Evolutionary conservation across 495 filamentous ascomycete species (phyloP).

Genomic region (Aspergillus sclerotioniger): DNA sequence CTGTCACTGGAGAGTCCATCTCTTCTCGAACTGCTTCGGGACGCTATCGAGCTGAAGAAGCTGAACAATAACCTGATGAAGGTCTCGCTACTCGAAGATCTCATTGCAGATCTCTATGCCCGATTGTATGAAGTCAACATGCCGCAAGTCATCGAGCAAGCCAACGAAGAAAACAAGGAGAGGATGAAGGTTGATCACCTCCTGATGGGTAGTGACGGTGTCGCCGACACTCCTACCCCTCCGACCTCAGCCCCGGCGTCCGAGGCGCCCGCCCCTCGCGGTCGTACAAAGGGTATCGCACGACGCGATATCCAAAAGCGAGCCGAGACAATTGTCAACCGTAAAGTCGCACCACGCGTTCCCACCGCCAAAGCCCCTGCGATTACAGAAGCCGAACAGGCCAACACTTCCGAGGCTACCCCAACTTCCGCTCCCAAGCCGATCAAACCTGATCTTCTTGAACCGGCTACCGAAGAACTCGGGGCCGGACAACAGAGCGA

Average conservation of each 20-base stretch:
- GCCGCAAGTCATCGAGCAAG: conserved; percentile 45
- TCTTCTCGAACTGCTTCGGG: conserved; percentile 71
- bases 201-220: conserved; percentile 39
- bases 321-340: conserved; percentile 56
- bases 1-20: conserved; percentile 35
- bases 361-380: conserved; percentile 28
- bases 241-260: conserved; percentile 35
- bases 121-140: conserved; percentile 64
- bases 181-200: conserved; percentile 62
- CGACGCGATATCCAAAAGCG: conserved; percentile 62
- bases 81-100: conserved; percentile 78
- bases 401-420: conserved; percentile 8
- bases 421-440: conserved; percentile 15
- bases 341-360: conserved; percentile 38
- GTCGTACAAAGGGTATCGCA: conserved; percentile 58
- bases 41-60: conserved; percentile 86
- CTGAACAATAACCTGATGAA: conserved; percentile 85
- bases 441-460: background rate
- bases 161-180: conserved; percentile 51
- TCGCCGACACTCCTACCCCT: conserved; percentile 37
- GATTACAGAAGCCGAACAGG: conserved; percentile 22
- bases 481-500: conserved; percentile 34
- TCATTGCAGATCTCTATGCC: conserved; percentile 84
- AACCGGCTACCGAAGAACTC: conserved; percentile 17
- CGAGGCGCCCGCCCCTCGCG: conserved; percentile 44